These are phyloP conservation scores for Fraxinus dipetala DNA, from an alignment of 305 asterid species.

Conservation along the genomic window DNA sequence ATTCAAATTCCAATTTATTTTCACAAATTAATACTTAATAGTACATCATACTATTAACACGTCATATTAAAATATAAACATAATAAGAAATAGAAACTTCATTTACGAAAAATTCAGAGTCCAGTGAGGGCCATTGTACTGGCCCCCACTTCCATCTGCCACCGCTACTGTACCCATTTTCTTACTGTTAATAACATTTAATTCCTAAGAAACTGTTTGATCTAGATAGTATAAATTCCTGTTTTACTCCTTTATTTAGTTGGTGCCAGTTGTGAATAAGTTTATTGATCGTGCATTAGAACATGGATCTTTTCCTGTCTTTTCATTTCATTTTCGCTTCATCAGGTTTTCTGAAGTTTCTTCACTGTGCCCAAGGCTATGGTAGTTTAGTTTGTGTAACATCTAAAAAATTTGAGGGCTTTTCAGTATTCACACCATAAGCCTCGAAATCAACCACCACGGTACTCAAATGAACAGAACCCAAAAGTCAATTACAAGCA, in stretches of 20 bases:
- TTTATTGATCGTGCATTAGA: constrained; percentile 16
- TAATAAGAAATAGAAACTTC: background rate
- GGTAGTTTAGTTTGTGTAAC: background rate
- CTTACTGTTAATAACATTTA: constrained; percentile 2
- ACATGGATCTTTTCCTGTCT: constrained; percentile 6
- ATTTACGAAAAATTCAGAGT: background rate
- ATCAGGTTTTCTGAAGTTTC: constrained; percentile 7
- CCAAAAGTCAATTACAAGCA: background rate
- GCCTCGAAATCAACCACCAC: background rate
- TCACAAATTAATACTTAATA: background rate
- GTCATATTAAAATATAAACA: background rate
- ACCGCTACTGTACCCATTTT: background rate
- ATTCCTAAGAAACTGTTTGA: constrained; percentile 9
- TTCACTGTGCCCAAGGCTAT: background rate
- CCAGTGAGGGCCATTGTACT: background rate
- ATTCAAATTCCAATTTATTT: background rate
- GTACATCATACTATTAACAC: background rate
- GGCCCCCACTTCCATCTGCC: background rate
- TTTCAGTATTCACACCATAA: background rate
- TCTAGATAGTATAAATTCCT: background rate
- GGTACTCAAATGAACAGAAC: background rate
- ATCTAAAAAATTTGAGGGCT: background rate
- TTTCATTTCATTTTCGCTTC: background rate
- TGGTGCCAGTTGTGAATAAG: constrained; percentile 11
- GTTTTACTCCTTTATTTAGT: constrained; percentile 9